These are phyloP conservation scores for Wickerhamomyces sydowiorum DNA, from an alignment of 805 yeast genomes.

Conservation along the genomic window DNA sequence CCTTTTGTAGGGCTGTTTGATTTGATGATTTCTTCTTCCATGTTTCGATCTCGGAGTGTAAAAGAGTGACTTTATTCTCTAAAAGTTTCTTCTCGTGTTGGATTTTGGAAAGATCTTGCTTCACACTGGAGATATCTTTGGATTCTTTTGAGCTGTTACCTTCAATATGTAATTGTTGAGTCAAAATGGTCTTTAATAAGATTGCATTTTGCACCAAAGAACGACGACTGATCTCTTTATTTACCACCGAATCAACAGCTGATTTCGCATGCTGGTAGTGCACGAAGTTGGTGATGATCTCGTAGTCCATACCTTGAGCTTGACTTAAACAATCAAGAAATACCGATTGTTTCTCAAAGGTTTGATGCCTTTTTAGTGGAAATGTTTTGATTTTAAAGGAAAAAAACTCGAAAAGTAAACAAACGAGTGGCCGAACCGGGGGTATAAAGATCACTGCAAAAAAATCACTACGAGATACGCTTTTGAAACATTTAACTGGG, in stretches of 20 bases:
- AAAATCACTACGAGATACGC: too few species aligned
- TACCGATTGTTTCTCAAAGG: background rate
- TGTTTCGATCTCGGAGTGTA: slow-evolving; percentile 16
- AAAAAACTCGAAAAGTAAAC: slow-evolving; percentile 1
- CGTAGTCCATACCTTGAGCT: background rate
- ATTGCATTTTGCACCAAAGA: slow-evolving; percentile 12
- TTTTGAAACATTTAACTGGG: too few species aligned
- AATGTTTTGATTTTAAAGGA: background rate
- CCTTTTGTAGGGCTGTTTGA: slow-evolving; percentile 18
- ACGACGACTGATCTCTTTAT: slow-evolving; percentile 14
- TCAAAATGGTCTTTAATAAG: slow-evolving; percentile 12
- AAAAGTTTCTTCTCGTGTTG: slow-evolving; percentile 18
- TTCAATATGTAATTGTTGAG: slow-evolving; percentile 14
- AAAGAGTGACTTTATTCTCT: slow-evolving; percentile 14
- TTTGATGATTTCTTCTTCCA: slow-evolving; percentile 19
- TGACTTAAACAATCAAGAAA: too few species aligned
- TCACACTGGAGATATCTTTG: slow-evolving; percentile 9
- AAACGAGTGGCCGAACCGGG: background rate
- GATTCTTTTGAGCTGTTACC: slow-evolving; percentile 7
- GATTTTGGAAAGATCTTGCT: slow-evolving; percentile 15
- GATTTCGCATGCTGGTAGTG: slow-evolving; percentile 6
- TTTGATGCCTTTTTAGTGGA: background rate
- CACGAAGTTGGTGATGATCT: background rate
- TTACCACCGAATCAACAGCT: slow-evolving; percentile 3
- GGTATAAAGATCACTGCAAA: too few species aligned